Conservation (phyloP, 768 basidiomycete genomes). For the Dentipellis fragilis region DNA sequence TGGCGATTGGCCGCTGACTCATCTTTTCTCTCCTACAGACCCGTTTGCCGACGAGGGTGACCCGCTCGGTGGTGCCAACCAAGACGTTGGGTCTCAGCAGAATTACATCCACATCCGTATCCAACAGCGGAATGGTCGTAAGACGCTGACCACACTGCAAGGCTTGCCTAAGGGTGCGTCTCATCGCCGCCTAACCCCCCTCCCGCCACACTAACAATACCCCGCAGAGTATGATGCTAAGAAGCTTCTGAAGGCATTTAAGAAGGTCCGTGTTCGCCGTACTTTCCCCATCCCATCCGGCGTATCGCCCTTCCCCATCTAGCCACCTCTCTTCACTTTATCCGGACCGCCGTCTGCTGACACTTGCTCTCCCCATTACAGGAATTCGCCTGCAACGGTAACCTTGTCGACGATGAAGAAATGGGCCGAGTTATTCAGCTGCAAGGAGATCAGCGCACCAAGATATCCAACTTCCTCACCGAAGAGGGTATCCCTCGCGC, state of each 20-base stretch:
- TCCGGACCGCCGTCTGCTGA: constrained; percentile 1
- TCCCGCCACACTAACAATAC: constrained; percentile 1
- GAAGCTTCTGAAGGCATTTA: constrained; percentile 98
- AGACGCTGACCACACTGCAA: constrained; percentile 95
- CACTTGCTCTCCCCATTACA: constrained; percentile 20
- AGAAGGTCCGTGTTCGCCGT: constrained; percentile 55
- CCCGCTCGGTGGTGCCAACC: constrained; percentile 50
- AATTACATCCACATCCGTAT: constrained; percentile 94
- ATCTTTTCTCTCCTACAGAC: constrained; percentile 37
- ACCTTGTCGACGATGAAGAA: constrained; percentile 90
- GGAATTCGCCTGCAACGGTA: constrained; percentile 99
- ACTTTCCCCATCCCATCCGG: not conserved
- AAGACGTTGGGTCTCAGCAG: constrained; percentile 72
- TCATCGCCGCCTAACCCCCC: constrained; percentile 8
- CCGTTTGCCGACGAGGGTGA: constrained; percentile 95
- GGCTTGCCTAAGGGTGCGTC: constrained; percentile 80
- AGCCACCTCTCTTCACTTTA: not conserved
- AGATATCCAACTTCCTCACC: constrained; percentile 81
- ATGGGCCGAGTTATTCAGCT: constrained; percentile 97
- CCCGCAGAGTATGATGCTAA: constrained; percentile 84
- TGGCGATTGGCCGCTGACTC: constrained; percentile 2
- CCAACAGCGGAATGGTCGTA: constrained; percentile 98
- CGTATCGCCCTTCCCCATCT: not conserved
- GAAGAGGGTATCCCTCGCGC: constrained; percentile 70
- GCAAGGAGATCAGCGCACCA: constrained; percentile 92